Evolutionary conservation across 2,329 filamentous ascomycete genomes (phyloP).

Genomic region (Curvularia lunata): DNA sequence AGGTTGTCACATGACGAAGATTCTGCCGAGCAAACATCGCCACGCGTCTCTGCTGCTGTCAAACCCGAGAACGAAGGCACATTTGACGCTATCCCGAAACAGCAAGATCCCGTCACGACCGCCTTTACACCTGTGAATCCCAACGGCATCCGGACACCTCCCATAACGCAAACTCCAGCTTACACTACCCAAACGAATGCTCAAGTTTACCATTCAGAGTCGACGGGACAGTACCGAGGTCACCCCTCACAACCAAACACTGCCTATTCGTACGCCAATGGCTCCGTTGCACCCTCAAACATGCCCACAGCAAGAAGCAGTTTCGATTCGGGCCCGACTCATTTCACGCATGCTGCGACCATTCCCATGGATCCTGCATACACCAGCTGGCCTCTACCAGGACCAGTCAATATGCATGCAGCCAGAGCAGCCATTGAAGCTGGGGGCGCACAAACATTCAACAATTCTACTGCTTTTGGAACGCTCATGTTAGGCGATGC

Average conservation of each 20-base stretch:
- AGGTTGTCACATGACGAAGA: conserved; percentile 26
- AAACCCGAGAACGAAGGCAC: conserved; percentile 12
- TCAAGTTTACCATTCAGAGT: background rate
- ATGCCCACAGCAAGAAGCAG: background rate
- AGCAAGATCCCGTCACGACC: background rate
- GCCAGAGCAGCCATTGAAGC: conserved; percentile 7
- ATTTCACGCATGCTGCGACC: background rate
- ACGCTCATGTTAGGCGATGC: conserved; percentile 5
- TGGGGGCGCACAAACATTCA: conserved; percentile 5
- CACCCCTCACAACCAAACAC: background rate
- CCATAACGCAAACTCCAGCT: background rate
- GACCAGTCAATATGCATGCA: conserved; percentile 4
- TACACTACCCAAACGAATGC: conserved; percentile 1
- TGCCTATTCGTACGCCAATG: background rate
- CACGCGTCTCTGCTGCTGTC: background rate
- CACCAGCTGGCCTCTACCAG: background rate
- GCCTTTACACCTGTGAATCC: conserved; percentile 23
- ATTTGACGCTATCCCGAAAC: background rate
- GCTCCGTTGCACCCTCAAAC: background rate
- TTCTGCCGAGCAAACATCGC: conserved; percentile 12
- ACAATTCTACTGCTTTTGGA: conserved; percentile 1
- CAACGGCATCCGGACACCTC: background rate
- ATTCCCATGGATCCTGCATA: conserved; percentile 1
- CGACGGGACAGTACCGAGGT: background rate
- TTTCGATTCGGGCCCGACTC: background rate